Percentiles rank a stretch among this genome's conserved stretches.
Conservation (phyloP, 108 stramenopile genomes). For the Cyclostephanos tholiformis region DNA sequence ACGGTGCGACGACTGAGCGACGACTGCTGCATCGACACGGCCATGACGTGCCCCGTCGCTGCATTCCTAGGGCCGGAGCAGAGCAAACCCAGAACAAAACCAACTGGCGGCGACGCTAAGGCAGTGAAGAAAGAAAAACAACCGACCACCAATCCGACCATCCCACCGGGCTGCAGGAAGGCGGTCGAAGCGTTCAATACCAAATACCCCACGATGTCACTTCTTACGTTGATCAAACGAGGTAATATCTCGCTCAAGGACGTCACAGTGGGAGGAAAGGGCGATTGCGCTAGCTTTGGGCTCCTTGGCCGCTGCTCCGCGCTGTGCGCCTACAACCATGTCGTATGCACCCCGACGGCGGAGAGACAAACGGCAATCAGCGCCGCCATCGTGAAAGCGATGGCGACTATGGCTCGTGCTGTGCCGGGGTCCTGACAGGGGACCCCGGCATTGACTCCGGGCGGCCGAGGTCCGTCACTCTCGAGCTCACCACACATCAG, state of each 20-base stretch:
- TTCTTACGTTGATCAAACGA: background rate
- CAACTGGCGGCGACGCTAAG: background rate
- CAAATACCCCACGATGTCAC: background rate
- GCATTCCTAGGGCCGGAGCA: background rate
- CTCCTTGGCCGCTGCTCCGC: background rate
- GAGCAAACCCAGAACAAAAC: background rate
- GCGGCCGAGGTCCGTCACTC: background rate
- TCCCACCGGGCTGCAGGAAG: background rate
- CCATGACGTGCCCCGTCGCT: background rate
- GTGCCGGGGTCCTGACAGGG: background rate
- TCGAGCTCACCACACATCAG: background rate
- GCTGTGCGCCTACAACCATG: no score
- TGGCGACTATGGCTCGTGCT: background rate
- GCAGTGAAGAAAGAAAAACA: background rate
- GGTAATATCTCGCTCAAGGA: background rate
- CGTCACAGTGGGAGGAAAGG: background rate
- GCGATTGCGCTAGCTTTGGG: background rate
- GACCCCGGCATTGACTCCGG: background rate
- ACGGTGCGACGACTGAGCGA: background rate
- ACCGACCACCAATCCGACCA: background rate
- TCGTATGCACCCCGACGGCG: no score
- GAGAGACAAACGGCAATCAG: no score
- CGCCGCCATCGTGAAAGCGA: background rate
- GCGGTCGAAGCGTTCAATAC: background rate
- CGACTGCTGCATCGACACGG: background rate